These are phyloP conservation scores for Chlamydomonas eustigma DNA, from an alignment of 139 green algal species.

Conservation along the genomic window DNA sequence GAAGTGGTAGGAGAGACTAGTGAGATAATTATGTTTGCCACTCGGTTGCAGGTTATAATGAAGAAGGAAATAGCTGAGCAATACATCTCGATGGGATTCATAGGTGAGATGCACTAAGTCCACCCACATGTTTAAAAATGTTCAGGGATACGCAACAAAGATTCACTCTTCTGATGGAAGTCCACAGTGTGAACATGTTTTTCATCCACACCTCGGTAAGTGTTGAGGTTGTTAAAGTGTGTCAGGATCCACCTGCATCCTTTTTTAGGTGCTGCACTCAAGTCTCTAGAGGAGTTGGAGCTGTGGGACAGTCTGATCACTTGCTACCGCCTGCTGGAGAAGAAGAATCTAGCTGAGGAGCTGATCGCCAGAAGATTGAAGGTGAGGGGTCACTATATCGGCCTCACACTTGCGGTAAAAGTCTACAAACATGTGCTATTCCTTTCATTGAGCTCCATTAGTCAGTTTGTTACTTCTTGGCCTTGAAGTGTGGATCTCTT, in stretches of 20 bases:
- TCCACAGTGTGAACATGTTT: too few relatives aligned
- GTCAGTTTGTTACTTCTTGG: not conserved
- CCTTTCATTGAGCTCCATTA: not conserved
- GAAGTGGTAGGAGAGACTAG: too few relatives aligned
- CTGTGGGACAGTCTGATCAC: conserved; percentile 85
- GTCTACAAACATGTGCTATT: too few relatives aligned
- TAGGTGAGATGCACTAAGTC: conserved; percentile 47
- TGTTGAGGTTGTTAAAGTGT: too few relatives aligned
- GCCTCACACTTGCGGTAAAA: too few relatives aligned
- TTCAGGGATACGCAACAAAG: too few relatives aligned
- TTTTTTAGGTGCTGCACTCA: conserved; percentile 42
- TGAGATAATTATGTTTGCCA: too few relatives aligned
- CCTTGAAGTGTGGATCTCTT: not conserved
- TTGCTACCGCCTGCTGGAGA: conserved; percentile 87
- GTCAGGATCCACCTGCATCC: too few relatives aligned
- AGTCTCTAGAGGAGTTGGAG: conserved; percentile 79
- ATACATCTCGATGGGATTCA: conserved; percentile 73
- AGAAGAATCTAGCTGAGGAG: conserved; percentile 59
- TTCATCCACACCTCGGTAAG: too few relatives aligned
- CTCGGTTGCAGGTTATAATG: conserved; percentile 32
- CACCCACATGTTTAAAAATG: too few relatives aligned
- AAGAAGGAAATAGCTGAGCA: conserved; percentile 78
- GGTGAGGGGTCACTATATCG: conserved; percentile 26
- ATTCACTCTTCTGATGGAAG: too few relatives aligned
- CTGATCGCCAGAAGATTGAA: conserved; percentile 64